phyloP scores from a whole-genome alignment of 345 rosid species.

The Euclidium syriacum region DNA sequence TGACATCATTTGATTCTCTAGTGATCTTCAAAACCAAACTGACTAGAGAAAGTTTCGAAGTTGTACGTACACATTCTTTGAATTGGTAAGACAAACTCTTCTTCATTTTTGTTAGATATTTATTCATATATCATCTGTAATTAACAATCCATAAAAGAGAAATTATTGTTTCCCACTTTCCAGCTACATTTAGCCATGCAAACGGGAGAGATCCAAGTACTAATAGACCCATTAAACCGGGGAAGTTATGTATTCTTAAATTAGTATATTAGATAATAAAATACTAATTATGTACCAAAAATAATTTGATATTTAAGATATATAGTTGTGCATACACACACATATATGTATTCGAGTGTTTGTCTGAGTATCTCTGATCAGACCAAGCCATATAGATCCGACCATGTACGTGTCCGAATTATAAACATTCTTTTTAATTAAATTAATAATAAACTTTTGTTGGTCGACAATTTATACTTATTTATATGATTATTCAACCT shows the following conservation, averaged over 20 bases:
- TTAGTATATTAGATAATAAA: neutral
- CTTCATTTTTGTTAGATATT: conserved; percentile 7
- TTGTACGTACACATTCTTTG: conserved; percentile 28
- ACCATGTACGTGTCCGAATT: conserved; percentile 26
- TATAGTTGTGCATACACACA: conserved; percentile 26
- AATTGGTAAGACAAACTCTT: conserved; percentile 28
- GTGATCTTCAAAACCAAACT: conserved; percentile 27
- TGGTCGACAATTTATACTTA: neutral
- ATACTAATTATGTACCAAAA: neutral
- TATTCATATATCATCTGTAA: neutral
- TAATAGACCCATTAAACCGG: neutral
- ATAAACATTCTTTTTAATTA: neutral
- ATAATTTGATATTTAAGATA: neutral
- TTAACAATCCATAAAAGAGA: neutral
- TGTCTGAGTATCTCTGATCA: conserved; percentile 33
- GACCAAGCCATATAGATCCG: conserved; percentile 32
- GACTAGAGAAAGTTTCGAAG: conserved; percentile 26
- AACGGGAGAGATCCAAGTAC: conserved; percentile 12
- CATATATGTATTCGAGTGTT: conserved; percentile 29
- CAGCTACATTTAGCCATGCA: conserved; percentile 16
- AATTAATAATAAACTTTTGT: no score
- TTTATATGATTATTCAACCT: conserved; percentile 7
- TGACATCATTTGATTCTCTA: conserved; percentile 35
- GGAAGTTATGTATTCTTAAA: neutral
- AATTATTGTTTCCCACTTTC: conserved; percentile 3